Evolutionary conservation across 108 stramenopile species (phyloP), one percentile per base, ranked within the genome.

Genomic region (Pseudonitzschia multistriata): DNA sequence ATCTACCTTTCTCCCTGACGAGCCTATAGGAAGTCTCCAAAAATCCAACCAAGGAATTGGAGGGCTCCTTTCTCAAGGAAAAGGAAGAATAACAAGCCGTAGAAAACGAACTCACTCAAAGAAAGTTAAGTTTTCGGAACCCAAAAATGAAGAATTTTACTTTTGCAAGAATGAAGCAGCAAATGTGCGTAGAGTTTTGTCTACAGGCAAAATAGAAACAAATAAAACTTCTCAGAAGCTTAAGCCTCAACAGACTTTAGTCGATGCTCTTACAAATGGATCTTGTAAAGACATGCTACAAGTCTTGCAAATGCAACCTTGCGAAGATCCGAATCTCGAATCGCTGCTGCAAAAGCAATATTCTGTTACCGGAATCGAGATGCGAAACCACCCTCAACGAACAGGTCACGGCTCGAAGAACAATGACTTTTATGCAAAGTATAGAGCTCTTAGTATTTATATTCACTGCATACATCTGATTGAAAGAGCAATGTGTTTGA

Each of bases 371-470:
- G 42, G 42, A 11, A 45, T 29, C 28, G 63, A 64, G 40, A 21
- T 64, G 10, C 21, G 24, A 24, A 45, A 29, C 30, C 21, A 27
- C 24, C 28, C n/a, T 22, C 13, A 4, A 11, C 19, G 34, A 11
- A 33, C 13, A 33, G 19, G 17, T n/a, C 25, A 15, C 3, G 17
- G 42, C 1, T 45, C 42, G 13, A 22, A 64, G 21, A 36, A 69
- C 17, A 69, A 57, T 21, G 68, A 69, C 17, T 42, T 57, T 36
- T n/a, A 36, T 22, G 68, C 68, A 25, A 69, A 69, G 55, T 42
- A 45, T 15, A 57, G 0, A 0, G 37, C 55, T 42, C 68, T 69
- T 2, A 40, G 28, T 40, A 57, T 69, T 22, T 69, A 69, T 24
- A 37, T 69, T 37, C 29, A 36, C 28, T 29, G 27, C 15, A 52